phyloP scores from a whole-genome alignment of 2,329 filamentous ascomycete genomes.

The Apiospora pterosperma region DNA sequence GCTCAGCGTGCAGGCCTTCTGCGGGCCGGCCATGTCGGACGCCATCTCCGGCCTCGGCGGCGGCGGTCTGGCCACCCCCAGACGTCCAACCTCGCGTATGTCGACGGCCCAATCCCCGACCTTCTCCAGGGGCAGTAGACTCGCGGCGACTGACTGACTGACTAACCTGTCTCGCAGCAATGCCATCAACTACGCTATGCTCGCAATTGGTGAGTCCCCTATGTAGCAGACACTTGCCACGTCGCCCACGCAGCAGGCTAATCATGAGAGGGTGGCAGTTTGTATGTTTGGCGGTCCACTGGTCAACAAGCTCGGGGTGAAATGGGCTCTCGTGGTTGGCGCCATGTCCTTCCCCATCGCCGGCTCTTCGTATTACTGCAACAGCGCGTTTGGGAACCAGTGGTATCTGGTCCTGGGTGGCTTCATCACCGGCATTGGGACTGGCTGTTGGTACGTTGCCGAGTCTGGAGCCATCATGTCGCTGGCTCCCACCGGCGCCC shows the following conservation, averaged over 20 bases:
- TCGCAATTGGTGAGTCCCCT: constrained; percentile 22
- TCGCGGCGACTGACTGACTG: neutral
- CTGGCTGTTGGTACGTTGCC: constrained; percentile 46
- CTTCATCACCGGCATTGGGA: constrained; percentile 34
- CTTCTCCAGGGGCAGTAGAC: neutral
- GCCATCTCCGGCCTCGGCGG: constrained; percentile 38
- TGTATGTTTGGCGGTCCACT: constrained; percentile 41
- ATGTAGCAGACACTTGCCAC: neutral
- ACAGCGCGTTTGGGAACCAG: constrained; percentile 45
- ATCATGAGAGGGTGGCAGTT: constrained; percentile 17
- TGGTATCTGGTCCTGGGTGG: constrained; percentile 41
- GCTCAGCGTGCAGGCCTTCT: constrained; percentile 42
- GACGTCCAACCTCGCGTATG: constrained; percentile 35
- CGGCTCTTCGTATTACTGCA: constrained; percentile 45
- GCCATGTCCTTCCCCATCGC: constrained; percentile 39
- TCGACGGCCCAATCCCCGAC: constrained; percentile 15
- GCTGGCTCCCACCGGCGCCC: constrained; percentile 40
- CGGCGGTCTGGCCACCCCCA: constrained; percentile 42
- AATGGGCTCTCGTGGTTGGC: constrained; percentile 42
- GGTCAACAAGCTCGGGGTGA: constrained; percentile 43
- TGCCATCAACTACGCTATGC: constrained; percentile 24
- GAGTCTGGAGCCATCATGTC: constrained; percentile 47
- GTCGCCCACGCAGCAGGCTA: neutral
- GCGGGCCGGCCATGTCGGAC: constrained; percentile 36
- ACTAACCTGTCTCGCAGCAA: constrained; percentile 8